A percentile compares a stretch with the other conserved stretches of the same genome.
Conservation (phyloP, 1,139 yeast species). For the Nadsonia starkeyi-henricii region DNA sequence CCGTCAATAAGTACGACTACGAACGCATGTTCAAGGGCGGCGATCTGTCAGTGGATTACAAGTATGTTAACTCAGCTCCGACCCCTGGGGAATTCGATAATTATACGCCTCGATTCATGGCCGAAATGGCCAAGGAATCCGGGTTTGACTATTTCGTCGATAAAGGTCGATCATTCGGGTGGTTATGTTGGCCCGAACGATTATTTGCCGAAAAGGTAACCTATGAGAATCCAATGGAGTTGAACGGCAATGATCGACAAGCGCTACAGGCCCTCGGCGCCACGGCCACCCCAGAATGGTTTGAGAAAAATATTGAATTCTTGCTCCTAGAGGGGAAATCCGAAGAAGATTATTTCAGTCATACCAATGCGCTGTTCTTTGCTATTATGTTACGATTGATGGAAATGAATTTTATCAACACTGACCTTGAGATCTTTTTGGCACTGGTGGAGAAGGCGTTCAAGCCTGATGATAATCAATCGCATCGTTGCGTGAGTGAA, state of each 20-base stretch:
- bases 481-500: slow-evolving; percentile 29
- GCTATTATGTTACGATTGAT: slow-evolving; percentile 15
- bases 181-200: slow-evolving; percentile 64
- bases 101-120: slow-evolving; percentile 28
- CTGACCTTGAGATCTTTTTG: slow-evolving; percentile 15
- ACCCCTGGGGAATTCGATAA: not conserved
- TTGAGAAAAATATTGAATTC: slow-evolving; percentile 36
- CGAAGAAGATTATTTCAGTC: slow-evolving; percentile 23
- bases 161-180: slow-evolving; percentile 48
- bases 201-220: slow-evolving; percentile 35
- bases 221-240: slow-evolving; percentile 20
- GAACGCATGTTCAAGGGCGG: slow-evolving; percentile 18
- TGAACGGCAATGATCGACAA: slow-evolving; percentile 28
- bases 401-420: slow-evolving; percentile 12
- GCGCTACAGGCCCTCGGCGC: slow-evolving; percentile 35
- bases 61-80: not conserved
- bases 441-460: slow-evolving; percentile 12
- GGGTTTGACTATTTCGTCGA: slow-evolving; percentile 20
- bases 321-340: slow-evolving; percentile 25
- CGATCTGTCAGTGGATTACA: slow-evolving; percentile 3
- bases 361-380: slow-evolving; percentile 16
- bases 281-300: slow-evolving; percentile 43
- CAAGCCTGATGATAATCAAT: slow-evolving; percentile 21
- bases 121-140: slow-evolving; percentile 36
- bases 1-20: slow-evolving; percentile 41